phyloP scores from a whole-genome alignment of 192 early-diverging fungal species.

The Rhizophagus sp. region DNA sequence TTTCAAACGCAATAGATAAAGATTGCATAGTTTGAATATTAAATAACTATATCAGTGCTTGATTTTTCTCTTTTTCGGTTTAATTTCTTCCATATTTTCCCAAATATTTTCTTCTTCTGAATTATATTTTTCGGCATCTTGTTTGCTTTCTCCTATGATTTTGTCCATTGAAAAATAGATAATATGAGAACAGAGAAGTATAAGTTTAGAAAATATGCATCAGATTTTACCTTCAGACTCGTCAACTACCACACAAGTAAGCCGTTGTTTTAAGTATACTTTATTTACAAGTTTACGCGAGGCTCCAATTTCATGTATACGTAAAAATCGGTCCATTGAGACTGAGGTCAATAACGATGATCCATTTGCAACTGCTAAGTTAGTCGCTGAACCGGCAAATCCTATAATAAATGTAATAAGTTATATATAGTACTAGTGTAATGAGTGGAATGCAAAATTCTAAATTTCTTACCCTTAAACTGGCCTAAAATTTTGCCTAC shows the following conservation, averaged over 20 bases:
- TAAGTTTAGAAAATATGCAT: neutral
- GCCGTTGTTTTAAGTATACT: constrained; percentile 77
- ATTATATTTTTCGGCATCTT: constrained; percentile 37
- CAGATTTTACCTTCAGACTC: constrained; percentile 40
- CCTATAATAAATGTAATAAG: constrained; percentile 4
- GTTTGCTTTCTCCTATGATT: constrained; percentile 10
- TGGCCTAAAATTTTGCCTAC: constrained; percentile 41
- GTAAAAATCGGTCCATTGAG: constrained; percentile 75
- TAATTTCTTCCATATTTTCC: constrained; percentile 50
- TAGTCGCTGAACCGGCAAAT: constrained; percentile 58
- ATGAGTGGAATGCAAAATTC: neutral
- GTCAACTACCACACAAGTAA: constrained; percentile 68
- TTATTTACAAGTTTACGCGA: constrained; percentile 56
- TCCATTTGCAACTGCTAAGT: constrained; percentile 23
- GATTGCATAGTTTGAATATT: neutral
- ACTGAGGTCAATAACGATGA: constrained; percentile 57
- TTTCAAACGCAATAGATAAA: neutral
- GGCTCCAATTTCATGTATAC: constrained; percentile 67
- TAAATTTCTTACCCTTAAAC: constrained; percentile 55
- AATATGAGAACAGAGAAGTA: neutral
- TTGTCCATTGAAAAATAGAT: neutral
- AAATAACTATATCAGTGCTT: neutral
- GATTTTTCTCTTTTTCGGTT: constrained; percentile 28
- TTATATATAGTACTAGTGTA: neutral
- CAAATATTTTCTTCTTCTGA: constrained; percentile 70